Base-by-base conservation (phyloP, 2,329 filamentous ascomycete species). In the Sphaceloma murrayae region DNA sequence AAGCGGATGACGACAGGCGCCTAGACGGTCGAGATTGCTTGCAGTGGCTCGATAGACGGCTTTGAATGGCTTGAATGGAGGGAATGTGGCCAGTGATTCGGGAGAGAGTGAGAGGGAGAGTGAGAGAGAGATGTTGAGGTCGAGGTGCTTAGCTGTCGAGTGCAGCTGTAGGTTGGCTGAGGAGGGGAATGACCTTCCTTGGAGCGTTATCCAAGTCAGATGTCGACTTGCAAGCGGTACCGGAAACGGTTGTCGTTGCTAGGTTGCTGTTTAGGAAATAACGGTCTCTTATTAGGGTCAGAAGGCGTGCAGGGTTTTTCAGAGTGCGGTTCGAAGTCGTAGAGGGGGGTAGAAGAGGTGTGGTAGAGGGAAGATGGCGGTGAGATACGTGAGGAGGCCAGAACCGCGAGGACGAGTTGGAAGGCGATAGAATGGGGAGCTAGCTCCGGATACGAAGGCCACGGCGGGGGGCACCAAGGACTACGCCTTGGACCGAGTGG, bases 271-370 rank as follows among this genome's bases (percentile, higher is more conserved):
- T 22, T 40, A 26, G 26, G 36, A 16, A 19, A 19, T 14, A 40
- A 40, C 36, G 36, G 36, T 14, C 19, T 26, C n/a, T 40, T 26
- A 26, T 40, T 40, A 26, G 26, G 36, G 24, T 40, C 36, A 40
- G 27, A 26, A 26, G 36, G 14, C 30, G 16, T 40, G 11, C n/a
- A 30, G 22, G 26, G 24, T 27, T 29, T 40, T 40, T 29, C 14
- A 4, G 27, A 7, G 22, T n/a, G n/a, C n/a, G n/a, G n/a, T n/a
- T n/a, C n/a, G n/a, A n/a, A n/a, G n/a, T n/a, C n/a, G n/a, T n/a
- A n/a, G n/a, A n/a, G n/a, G n/a, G n/a, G n/a, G n/a, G n/a, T n/a
- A n/a, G 24, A 7, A 27, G 24, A 27, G 24, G 6, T 11, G 24
- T 27, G 24, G 6, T 27, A 11, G 24, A 27, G 11, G 11, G 24